phyloP scores from a whole-genome alignment of 805 yeast genomes.

The Kodamaea laetipori region DNA sequence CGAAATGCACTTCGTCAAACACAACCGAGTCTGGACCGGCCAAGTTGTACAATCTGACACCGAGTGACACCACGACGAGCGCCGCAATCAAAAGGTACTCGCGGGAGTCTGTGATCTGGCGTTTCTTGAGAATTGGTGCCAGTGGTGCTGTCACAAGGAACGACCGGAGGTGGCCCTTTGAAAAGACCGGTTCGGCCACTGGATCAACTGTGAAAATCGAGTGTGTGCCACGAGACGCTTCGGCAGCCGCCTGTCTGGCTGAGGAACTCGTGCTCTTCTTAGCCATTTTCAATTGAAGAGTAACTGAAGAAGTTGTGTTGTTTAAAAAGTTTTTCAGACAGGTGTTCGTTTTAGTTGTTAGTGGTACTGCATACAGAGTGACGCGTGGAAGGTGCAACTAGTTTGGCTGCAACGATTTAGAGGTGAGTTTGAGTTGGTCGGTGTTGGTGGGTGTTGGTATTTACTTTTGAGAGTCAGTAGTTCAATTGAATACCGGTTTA shows the following conservation, averaged over 20 bases:
- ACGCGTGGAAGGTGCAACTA: slow-evolving; percentile 11
- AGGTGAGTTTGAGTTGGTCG: too few relatives aligned
- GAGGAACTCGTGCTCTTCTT: slow-evolving; percentile 11
- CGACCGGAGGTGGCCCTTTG: slow-evolving; percentile 55
- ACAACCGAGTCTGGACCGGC: slow-evolving; percentile 79
- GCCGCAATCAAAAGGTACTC: slow-evolving; percentile 34
- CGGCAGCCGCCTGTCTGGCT: slow-evolving; percentile 15
- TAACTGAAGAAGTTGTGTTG: slow-evolving; percentile 1
- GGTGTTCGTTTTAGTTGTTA: slow-evolving; percentile 8
- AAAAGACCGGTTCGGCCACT: slow-evolving; percentile 33
- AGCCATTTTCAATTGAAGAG: slow-evolving; percentile 12
- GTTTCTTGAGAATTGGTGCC: slow-evolving; percentile 42
- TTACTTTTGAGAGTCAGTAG: too few relatives aligned
- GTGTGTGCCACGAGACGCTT: slow-evolving; percentile 11
- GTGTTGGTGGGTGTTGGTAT: too few relatives aligned
- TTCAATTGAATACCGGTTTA: too few relatives aligned
- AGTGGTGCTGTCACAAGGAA: slow-evolving; percentile 39
- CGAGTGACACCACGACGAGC: slow-evolving; percentile 51
- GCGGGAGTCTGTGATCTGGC: slow-evolving; percentile 19
- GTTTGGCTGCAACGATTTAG: too few relatives aligned
- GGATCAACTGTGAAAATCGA: slow-evolving; percentile 37
- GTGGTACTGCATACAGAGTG: slow-evolving; percentile 10
- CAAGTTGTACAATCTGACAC: slow-evolving; percentile 63
- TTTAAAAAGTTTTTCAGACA: slow-evolving; percentile 9
- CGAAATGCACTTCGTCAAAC: slow-evolving; percentile 93